Conservation (phyloP, 768 basidiomycete species). For the Boletus subcaerulescens region DNA sequence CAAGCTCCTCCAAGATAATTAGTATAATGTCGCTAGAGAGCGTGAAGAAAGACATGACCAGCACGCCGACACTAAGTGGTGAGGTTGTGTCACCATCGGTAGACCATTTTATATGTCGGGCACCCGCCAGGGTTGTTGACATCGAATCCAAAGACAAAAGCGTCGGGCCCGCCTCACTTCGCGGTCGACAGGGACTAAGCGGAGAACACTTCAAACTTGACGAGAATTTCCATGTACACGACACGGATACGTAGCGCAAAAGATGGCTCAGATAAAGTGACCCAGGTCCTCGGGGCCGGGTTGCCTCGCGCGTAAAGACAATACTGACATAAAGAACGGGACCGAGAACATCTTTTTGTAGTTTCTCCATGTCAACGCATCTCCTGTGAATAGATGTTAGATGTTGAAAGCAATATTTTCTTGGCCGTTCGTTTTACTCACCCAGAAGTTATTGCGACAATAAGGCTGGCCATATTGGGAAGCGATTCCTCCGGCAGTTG, state of each 20-base stretch:
- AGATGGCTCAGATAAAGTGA: conserved; percentile 16
- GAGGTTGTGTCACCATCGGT: conserved; percentile 5
- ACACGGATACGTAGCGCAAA: conserved; percentile 27
- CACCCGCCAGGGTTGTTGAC: conserved; percentile 20
- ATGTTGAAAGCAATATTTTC: conserved; percentile 5
- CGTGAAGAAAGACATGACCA: conserved; percentile 35
- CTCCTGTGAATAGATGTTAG: conserved; percentile 21
- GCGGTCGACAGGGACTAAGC: conserved; percentile 32
- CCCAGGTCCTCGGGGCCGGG: conserved; percentile 18
- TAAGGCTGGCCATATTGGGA: conserved; percentile 27
- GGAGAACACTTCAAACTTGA: conserved; percentile 26
- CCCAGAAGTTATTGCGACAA: conserved; percentile 24
- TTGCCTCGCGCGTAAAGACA: conserved; percentile 25
- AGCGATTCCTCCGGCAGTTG: conserved; percentile 3
- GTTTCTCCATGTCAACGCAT: conserved; percentile 34
- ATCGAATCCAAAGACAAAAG: conserved; percentile 34
- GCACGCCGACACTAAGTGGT: conserved; percentile 30
- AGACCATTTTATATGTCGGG: conserved; percentile 31
- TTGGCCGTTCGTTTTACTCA: conserved; percentile 18
- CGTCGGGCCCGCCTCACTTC: conserved; percentile 30
- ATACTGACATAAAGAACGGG: conserved; percentile 28
- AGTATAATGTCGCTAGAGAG: conserved; percentile 30
- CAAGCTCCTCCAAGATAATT: conserved; percentile 33
- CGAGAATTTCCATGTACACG: conserved; percentile 25
- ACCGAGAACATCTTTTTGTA: conserved; percentile 32